Base-by-base conservation (phyloP, 2,329 filamentous ascomycete genomes). In the Aureobasidium sp. region DNA sequence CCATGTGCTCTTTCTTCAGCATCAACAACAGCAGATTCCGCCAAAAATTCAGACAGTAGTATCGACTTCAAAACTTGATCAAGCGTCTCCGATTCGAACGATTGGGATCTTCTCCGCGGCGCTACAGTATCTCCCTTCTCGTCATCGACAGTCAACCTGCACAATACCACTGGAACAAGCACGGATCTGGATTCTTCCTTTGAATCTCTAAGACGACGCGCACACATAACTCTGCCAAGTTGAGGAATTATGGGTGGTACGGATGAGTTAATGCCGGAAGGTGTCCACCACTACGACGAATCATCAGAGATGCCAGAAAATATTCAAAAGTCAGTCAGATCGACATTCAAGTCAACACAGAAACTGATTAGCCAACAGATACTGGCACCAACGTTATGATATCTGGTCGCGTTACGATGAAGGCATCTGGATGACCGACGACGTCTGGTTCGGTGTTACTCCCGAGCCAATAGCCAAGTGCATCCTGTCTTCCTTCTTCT, bases 361-460 rank as follows among this genome's bases (percentile, higher is more conserved):
- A 55, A 13, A 13, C 45, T 49, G 13, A 63, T 66, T 34, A 25
- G 44, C 60, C 36, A 32, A 1, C 50, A 95, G 91, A 73, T 99
- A 99, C 75, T 99, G 90, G 84, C 81, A 87, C 16, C 92, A 97
- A 70, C 85, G 94, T 63, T 87, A 94, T 73, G 87, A 86, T 58
- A 89, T 99, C 66, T 99, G 96, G 76, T 87, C 87, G 16, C 83
- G 82, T 68, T 99, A 97, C 72, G 88, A 97, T 72, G 83, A 92
- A 63, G 93, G 91, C 61, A 83, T 99, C 66, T 88, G 86, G 79
- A 85, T 99, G 81, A 99, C 95, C 0, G 87, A 96, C 72, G 88
- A 93, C 75, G 89, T 91, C 59, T 99, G 94, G 94, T 99, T 94
- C 73, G 94, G 92, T 61, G 92, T 97, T 8, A 99, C 95, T 0